Conservation (phyloP, 2,329 filamentous ascomycete species). For the Orbilia javanica region DNA sequence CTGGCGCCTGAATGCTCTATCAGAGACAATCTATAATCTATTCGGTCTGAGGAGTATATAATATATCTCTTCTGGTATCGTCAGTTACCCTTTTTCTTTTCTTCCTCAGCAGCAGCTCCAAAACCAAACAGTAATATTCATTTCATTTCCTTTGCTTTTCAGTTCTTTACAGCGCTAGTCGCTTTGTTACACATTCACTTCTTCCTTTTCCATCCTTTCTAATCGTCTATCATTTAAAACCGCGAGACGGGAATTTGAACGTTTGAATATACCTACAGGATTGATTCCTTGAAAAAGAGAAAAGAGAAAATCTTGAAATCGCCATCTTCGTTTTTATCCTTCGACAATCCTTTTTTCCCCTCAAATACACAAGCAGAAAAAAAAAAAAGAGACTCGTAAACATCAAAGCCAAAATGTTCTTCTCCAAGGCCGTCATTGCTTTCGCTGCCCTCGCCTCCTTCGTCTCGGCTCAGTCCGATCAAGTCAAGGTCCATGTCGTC, state of each 20-base stretch:
- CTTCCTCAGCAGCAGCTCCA: constrained; percentile 52
- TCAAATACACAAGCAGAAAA: constrained; percentile 6
- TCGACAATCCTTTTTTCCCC: constrained; percentile 1
- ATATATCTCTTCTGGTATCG: constrained; percentile 27
- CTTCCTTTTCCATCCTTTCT: constrained; percentile 31
- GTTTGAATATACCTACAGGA: constrained; percentile 50
- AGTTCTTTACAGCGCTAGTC: constrained; percentile 49
- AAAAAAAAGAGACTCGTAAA: constrained; percentile 10
- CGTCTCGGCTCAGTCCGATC: constrained; percentile 61
- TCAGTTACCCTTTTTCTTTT: constrained; percentile 1
- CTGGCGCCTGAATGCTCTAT: constrained; percentile 11
- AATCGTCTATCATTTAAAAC: constrained; percentile 46
- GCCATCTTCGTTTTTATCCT: constrained; percentile 15
- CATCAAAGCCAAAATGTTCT: constrained; percentile 63
- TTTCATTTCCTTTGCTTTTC: constrained; percentile 45
- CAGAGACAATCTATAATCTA: constrained; percentile 3
- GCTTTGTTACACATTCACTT: constrained; percentile 52
- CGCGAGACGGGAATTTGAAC: constrained; percentile 57
- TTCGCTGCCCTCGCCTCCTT: constrained; percentile 61
- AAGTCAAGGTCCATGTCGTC: constrained; percentile 63
- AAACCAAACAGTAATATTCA: constrained; percentile 55
- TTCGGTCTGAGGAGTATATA: constrained; percentile 32
- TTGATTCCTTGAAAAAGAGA: constrained; percentile 51
- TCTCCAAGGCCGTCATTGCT: constrained; percentile 60
- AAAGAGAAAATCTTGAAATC: constrained; percentile 10